Evolutionary conservation across 2,329 filamentous ascomycete genomes (phyloP), one percentile per base, ranked within the genome.

Genomic region (Cercospora sp.): DNA sequence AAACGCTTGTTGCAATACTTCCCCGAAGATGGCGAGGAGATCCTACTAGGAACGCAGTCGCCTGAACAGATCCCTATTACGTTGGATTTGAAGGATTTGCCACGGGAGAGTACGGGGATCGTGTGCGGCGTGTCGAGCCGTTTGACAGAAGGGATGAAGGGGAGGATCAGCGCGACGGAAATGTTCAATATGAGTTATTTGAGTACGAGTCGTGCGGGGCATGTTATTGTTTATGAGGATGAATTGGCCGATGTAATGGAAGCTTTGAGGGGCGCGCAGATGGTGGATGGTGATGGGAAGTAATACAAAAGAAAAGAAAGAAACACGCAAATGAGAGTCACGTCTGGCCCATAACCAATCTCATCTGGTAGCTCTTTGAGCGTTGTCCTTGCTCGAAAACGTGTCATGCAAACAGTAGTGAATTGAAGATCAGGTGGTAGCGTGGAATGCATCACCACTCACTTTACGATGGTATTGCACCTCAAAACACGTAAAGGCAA

Each of bases 81-180:
- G 67, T 85, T 99, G 3, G 93, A 98, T 74, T 85, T 99, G 28
- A 88, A 87, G 20, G 88, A 88, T 51, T 82, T 98, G 48, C 92
- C 94, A 0, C 85, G 94, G 51, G 93, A 97, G 78, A 93, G 93
- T 7, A 96, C 94, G 0, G 94, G 94, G 23, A 97, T 99, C 67
- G 93, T 99, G 3, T 97, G 94, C 73, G 94, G 95, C 30, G 92
- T 99, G 2, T 94, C 94, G 0, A 92, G 93, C 28, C 87, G 89
- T 64, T 83, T 98, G 30, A 91, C 93, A 0, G 88, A 91, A 60
- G 91, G 91, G 57, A 89, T 92, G 45, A 75, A 67, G 82, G 68
- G 77, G 71, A 18, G 75, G 75, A 59, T 77, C 70, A 63, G 84
- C 80, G 26, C 55, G 26, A 72, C 69, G 12, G 74, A 75, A 26